Evolutionary conservation across 2,329 filamentous ascomycete genomes (phyloP), one percentile per base, ranked within the genome.

Genomic region (Microdochium bolleyi): DNA sequence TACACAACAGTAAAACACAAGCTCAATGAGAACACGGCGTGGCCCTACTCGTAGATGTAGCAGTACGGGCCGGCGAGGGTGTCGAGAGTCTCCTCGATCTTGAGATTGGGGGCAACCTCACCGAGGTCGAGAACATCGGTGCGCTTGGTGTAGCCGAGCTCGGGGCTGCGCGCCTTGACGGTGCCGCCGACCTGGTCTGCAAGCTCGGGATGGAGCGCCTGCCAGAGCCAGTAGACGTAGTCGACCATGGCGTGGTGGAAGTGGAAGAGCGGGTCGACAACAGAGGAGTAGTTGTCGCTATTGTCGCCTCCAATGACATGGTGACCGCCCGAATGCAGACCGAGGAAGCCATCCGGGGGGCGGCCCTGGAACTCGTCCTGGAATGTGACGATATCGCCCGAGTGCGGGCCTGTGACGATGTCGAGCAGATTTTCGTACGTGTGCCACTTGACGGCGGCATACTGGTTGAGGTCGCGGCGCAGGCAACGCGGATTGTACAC

Each of bases 301-400:
- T 62, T 69, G 1, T 70, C 68, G 21, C 68, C 68, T 2, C 66
- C 65, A 1, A 73, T 62, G 24, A 66, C 63, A 56, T 67, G 72
- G 57, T 74, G 72, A 1, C 70, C 70, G 0, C 62, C 70, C 2
- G 63, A 62, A 52, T 71, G 71, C 16, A 73, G 64, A 21, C 68
- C 68, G 48, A 67, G 52, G 5, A 58, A 48, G 21, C 49, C 53
- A 1, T 53, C 52, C 13, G 52, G 48, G 34, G 60, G 60, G 38
- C 63, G 58, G 7, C 68, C 66, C 58, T 71, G 67, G 61, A 71
- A 67, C 24, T 56, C 56, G 49, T 59, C 62, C 60, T 73, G 66
- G 58, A 73, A 72, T 53, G 50, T 65, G 49, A 64, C 62, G 1
- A 51, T 53, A 52, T 34, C 30, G 30, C 30, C 30, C 13, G 56